Percentiles rank a stretch among this genome's conserved stretches.
Conservation (phyloP, 495 filamentous ascomycete species). For the Neurospora cerealis region DNA sequence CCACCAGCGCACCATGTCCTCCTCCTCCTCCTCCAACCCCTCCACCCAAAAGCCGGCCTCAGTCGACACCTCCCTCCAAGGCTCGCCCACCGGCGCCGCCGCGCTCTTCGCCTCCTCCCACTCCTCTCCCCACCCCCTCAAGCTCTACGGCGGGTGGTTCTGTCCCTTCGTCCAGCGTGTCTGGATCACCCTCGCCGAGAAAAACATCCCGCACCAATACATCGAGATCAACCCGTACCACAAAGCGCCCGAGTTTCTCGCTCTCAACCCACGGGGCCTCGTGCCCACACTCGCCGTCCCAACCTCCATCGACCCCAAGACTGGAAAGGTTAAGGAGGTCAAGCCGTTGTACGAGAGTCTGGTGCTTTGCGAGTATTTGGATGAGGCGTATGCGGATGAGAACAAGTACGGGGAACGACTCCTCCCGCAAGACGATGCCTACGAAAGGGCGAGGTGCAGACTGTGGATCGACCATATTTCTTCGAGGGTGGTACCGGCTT, state of each 20-base stretch:
- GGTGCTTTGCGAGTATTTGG: conserved; percentile 59
- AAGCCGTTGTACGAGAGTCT: conserved; percentile 58
- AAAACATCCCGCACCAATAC: conserved; percentile 61
- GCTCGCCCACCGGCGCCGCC: conserved; percentile 21
- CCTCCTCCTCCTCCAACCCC: not conserved
- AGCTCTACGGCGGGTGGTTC: conserved; percentile 42
- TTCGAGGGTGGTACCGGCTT: conserved; percentile 51
- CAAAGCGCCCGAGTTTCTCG: conserved; percentile 52
- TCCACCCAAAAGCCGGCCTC: conserved; percentile 1
- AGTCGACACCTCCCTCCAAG: conserved; percentile 10
- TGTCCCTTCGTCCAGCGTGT: conserved; percentile 53
- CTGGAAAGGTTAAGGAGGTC: conserved; percentile 21
- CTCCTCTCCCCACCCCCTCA: conserved; percentile 26
- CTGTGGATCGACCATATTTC: conserved; percentile 64
- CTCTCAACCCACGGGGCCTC: conserved; percentile 58
- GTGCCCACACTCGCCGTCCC: conserved; percentile 51
- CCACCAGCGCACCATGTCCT: not conserved
- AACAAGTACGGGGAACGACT: conserved; percentile 28
- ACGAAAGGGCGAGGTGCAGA: conserved; percentile 46
- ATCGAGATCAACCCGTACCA: conserved; percentile 65
- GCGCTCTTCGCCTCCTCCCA: conserved; percentile 24
- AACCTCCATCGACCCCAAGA: not conserved
- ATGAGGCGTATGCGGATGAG: conserved; percentile 46
- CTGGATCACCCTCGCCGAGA: conserved; percentile 60
- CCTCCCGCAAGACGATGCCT: conserved; percentile 42